Conservation (phyloP, 495 filamentous ascomycete genomes). For the Arthonia radiata region DNA sequence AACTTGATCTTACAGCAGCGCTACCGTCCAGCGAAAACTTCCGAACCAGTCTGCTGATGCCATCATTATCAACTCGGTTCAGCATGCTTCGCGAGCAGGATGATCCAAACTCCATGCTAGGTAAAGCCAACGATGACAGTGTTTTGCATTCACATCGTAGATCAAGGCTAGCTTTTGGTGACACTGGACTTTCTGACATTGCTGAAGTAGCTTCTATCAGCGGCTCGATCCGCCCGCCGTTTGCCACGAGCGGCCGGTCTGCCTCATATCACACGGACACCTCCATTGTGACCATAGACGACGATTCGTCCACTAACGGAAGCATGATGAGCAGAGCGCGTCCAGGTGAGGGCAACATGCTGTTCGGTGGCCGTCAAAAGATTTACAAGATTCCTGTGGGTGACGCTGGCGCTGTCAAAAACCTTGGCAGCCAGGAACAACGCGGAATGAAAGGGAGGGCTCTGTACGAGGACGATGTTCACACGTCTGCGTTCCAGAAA, state of each 20-base stretch:
- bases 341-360: constrained; percentile 69
- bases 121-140: constrained; percentile 85
- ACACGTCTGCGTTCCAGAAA: constrained; percentile 54
- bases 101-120: constrained; percentile 62
- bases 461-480: constrained; percentile 70
- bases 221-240: constrained; percentile 33
- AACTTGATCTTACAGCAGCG: constrained; percentile 46
- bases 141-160: constrained; percentile 63
- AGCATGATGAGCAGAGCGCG: constrained; percentile 70
- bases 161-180: constrained; percentile 21
- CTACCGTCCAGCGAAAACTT: constrained; percentile 75
- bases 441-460: constrained; percentile 38
- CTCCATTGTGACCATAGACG: constrained; percentile 44
- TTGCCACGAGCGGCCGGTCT: constrained; percentile 19
- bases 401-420: constrained; percentile 18
- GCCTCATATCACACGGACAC: constrained; percentile 30
- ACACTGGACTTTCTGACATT: constrained; percentile 45
- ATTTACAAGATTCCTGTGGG: constrained; percentile 66
- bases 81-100: constrained; percentile 91
- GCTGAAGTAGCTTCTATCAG: constrained; percentile 66
- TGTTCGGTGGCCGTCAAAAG: constrained; percentile 93
- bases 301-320: constrained; percentile 28
- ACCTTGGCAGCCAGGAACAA: constrained; percentile 15
- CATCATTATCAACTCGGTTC: constrained; percentile 79
- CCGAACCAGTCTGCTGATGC: constrained; percentile 91